Evolutionary conservation across 257 asterid genomes (phyloP).

Genomic region (Forsythia suspensa): DNA sequence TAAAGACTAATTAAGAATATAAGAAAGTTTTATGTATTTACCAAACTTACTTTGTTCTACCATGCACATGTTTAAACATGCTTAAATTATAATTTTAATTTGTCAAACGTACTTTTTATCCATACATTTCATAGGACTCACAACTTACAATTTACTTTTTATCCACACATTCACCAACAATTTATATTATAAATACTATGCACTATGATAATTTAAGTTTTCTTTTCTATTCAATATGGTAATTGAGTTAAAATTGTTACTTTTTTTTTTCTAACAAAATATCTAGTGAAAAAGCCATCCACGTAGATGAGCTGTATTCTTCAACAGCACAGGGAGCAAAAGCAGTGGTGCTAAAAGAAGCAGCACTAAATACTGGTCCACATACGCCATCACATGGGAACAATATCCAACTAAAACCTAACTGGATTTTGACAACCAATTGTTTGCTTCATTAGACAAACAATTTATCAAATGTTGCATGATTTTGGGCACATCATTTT

Average conservation of each 20-base stretch:
- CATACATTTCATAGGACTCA: too few relatives aligned
- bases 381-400: conserved; percentile 49
- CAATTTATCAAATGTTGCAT: conserved; percentile 33
- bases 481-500: conserved; percentile 19
- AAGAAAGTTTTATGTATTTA: too few relatives aligned
- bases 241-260: neutral
- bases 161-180: too few relatives aligned
- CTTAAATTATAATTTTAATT: too few relatives aligned
- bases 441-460: conserved; percentile 35
- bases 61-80: too few relatives aligned
- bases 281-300: neutral
- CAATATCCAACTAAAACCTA: conserved; percentile 21
- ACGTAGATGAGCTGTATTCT: conserved; percentile 16
- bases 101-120: too few relatives aligned
- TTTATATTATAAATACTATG: too few relatives aligned
- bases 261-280: neutral
- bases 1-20: too few relatives aligned
- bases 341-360: conserved; percentile 40
- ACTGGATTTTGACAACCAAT: conserved; percentile 6
- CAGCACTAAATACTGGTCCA: conserved; percentile 42
- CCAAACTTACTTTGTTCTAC: too few relatives aligned
- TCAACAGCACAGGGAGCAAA: conserved; percentile 25
- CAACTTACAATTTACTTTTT: too few relatives aligned
- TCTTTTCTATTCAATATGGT: neutral
- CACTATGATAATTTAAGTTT: neutral